phyloP scores from a whole-genome alignment of 345 rosid species.

The Boechera divaricarpa region DNA sequence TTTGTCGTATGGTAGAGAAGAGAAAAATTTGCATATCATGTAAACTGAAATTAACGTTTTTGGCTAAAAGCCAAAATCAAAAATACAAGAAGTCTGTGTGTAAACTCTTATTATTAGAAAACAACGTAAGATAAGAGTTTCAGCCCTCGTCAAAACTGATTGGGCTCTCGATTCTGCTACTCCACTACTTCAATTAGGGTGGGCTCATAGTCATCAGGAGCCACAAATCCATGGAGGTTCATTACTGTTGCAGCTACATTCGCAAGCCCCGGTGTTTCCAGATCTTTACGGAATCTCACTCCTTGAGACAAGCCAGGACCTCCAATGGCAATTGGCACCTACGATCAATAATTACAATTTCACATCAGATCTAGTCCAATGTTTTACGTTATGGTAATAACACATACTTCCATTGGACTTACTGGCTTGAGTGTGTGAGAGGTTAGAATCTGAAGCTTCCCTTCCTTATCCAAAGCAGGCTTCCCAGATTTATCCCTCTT shows the following conservation, averaged over 20 bases:
- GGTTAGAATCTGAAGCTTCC: conserved; percentile 86
- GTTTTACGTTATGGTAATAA: neutral
- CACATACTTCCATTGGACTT: conserved; percentile 43
- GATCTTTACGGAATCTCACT: conserved; percentile 72
- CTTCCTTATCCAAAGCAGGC: conserved; percentile 69
- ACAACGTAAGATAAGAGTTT: conserved; percentile 27
- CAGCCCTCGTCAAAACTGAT: conserved; percentile 25
- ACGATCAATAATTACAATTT: conserved; percentile 2
- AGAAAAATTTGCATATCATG: conserved; percentile 1
- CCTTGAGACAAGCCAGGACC: conserved; percentile 79
- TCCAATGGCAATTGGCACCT: conserved; percentile 98
- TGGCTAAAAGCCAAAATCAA: conserved; percentile 7
- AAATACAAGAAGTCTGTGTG: neutral
- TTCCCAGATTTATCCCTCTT: conserved; percentile 85
- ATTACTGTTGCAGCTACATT: conserved; percentile 97
- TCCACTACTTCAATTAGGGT: conserved; percentile 81
- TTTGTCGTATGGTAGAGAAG: neutral
- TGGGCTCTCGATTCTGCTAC: conserved; percentile 38
- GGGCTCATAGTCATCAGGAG: conserved; percentile 84
- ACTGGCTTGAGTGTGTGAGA: conserved; percentile 97
- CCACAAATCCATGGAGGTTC: conserved; percentile 88
- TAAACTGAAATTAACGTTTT: neutral
- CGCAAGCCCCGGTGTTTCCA: conserved; percentile 75
- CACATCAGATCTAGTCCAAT: neutral
- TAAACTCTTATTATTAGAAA: conserved; percentile 33